phyloP scores from a whole-genome alignment of 2,329 filamentous ascomycete species.

The Aaosphaeria arxii region DNA sequence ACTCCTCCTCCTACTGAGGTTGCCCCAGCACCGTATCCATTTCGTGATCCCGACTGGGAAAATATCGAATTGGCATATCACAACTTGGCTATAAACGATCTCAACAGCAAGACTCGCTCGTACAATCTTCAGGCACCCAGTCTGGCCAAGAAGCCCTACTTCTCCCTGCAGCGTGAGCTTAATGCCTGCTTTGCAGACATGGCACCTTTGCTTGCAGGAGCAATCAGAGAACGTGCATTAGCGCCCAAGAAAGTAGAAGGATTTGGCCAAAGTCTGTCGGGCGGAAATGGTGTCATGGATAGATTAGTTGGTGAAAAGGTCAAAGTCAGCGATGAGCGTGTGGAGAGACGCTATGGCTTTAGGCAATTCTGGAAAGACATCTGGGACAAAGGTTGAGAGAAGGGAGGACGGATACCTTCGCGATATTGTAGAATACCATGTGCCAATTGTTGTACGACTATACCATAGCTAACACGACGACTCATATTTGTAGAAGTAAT shows the following conservation, averaged over 20 bases:
- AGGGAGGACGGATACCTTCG: background rate
- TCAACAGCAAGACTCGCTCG: conserved; percentile 77
- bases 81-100: conserved; percentile 68
- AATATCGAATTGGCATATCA: conserved; percentile 71
- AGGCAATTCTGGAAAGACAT: conserved; percentile 87
- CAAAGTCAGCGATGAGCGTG: conserved; percentile 70
- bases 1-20: conserved; percentile 26
- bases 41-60: conserved; percentile 78
- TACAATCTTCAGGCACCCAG: conserved; percentile 96
- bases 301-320: conserved; percentile 55
- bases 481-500: too few species aligned
- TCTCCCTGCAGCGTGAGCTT: conserved; percentile 78
- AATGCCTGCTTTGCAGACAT: conserved; percentile 80
- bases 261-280: conserved; percentile 38
- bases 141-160: conserved; percentile 90
- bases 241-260: conserved; percentile 40
- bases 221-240: conserved; percentile 68
- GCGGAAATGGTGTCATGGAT: conserved; percentile 56
- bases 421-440: background rate
- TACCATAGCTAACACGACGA: too few species aligned
- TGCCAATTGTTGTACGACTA: too few species aligned
- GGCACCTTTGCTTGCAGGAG: conserved; percentile 69
- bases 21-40: conserved; percentile 51
- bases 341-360: conserved; percentile 74
- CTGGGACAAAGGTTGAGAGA: conserved; percentile 43